Base-by-base conservation (phyloP, 116 monocot genomes). In the Zostera marina region DNA sequence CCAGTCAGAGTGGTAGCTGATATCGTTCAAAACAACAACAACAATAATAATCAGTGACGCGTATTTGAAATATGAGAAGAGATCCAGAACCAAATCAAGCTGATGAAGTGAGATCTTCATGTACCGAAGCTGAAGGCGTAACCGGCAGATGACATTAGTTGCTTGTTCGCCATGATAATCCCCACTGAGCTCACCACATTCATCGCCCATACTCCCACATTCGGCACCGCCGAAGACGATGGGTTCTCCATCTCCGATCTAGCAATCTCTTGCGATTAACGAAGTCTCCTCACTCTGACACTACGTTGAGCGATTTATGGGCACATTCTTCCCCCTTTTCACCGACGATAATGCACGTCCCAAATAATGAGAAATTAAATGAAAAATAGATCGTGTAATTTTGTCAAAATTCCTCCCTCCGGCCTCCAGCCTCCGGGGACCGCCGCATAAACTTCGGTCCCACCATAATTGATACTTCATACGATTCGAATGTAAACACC, bases 1-100 rank as follows among this genome's bases (percentile, higher is more conserved):
- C 88, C 93, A 11, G 93, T 88, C 19, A 94, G 69, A 60, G 81
- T 84, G 9, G 93, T 94, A 1, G 88, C 88, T 93, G 87, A 8
- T 5, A 14, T 45, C 8, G 3, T n/a, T 11, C 41, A 10, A 42
- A 21, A 43, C 9, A 16, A 3, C 20, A 10, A 16, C 6, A 20
- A 42, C 11, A 42, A 2, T 16, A n/a, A 7, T 4, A 10, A 55
- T 25, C 9, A 12, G 1, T 14, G 40, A 32, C 24, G 26, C 17
- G 11, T 41, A 12, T 6, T 3, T 44, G 16, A 41, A 32, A 55
- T 10, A 13, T 38, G 14, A 5, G 15, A 19, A 10, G 20, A 51
- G 20, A 51, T 51, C 14, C 20, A 5, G 6, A 9, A 16, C 14
- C 44, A 45, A 14, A 45, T 2, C 49, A 51, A 51, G 49, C n/a